Conservation (phyloP, 1,284 basidiomycete species). For the Termitomyces sp. region DNA sequence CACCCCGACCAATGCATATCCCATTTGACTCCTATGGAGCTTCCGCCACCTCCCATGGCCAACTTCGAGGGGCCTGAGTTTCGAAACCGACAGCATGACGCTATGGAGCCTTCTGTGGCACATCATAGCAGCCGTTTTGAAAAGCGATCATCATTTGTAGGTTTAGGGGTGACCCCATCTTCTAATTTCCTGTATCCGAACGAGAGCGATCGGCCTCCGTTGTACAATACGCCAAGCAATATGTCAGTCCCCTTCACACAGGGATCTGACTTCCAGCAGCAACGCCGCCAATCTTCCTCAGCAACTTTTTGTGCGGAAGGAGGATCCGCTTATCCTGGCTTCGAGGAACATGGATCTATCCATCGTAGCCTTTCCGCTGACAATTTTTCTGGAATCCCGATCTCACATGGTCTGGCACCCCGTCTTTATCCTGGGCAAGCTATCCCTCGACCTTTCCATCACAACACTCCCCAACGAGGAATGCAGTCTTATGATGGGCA, state of each 20-base stretch:
- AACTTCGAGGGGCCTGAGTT: conserved; percentile 19
- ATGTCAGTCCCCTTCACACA: conserved; percentile 11
- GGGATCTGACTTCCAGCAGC: conserved; percentile 6
- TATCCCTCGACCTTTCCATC: conserved; percentile 24
- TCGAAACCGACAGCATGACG: conserved; percentile 12
- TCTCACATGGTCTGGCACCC: conserved; percentile 21
- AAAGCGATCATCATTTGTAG: conserved; percentile 16
- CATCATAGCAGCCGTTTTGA: conserved; percentile 7
- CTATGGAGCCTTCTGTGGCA: conserved; percentile 9
- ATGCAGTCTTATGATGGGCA: conserved; percentile 15
- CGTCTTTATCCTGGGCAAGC: conserved; percentile 25
- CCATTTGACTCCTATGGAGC: conserved; percentile 32
- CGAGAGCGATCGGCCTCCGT: conserved; percentile 12
- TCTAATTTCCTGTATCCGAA: conserved; percentile 12
- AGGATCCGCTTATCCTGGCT: conserved; percentile 11
- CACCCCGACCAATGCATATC: conserved; percentile 18
- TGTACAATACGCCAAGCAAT: conserved; percentile 13
- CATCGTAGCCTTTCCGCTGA: conserved; percentile 15
- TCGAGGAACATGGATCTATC: conserved; percentile 7
- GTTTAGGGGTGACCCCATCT: conserved; percentile 11
- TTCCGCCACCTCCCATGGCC: conserved; percentile 37
- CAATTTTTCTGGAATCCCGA: conserved; percentile 18
- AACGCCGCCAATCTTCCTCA: conserved; percentile 2
- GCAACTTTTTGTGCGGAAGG: conserved; percentile 8
- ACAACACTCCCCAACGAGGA: conserved; percentile 10